These are phyloP conservation scores for Aspergillus fumigatiaffinis DNA, from an alignment of 2,329 filamentous ascomycete genomes.

Conservation along the genomic window DNA sequence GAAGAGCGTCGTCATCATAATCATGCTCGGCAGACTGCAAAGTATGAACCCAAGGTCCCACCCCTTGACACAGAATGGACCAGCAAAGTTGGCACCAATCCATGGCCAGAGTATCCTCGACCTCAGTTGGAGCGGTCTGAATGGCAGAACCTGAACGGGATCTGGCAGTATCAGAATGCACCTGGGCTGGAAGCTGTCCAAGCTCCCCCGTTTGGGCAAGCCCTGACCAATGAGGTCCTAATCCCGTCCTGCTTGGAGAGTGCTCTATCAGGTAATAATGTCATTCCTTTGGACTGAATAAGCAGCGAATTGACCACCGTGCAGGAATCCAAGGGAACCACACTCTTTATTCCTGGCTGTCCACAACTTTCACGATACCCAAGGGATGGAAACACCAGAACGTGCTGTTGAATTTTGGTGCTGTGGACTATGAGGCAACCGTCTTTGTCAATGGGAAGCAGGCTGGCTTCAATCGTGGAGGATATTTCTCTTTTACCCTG, in stretches of 20 bases:
- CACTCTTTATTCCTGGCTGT: conserved; percentile 46
- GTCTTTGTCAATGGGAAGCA: conserved; percentile 57
- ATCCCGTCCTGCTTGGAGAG: conserved; percentile 55
- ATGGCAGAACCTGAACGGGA: conserved; percentile 50
- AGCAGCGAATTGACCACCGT: not conserved
- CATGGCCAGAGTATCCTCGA: conserved; percentile 50
- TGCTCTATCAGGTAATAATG: conserved; percentile 45
- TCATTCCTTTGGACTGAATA: not conserved
- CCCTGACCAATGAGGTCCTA: conserved; percentile 44
- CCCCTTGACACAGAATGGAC: conserved; percentile 46
- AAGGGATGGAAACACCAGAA: conserved; percentile 39
- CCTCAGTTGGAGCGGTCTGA: conserved; percentile 44
- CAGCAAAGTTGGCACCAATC: conserved; percentile 43
- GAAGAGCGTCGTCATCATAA: not conserved
- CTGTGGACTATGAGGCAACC: conserved; percentile 50
- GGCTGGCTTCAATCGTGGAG: conserved; percentile 54
- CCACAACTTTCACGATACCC: conserved; percentile 48
- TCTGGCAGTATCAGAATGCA: conserved; percentile 46
- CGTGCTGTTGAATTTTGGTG: conserved; percentile 48
- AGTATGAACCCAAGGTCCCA: conserved; percentile 39
- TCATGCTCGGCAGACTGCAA: conserved; percentile 5
- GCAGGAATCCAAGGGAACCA: conserved; percentile 35
- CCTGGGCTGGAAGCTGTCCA: conserved; percentile 35
- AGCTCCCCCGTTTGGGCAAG: conserved; percentile 44
- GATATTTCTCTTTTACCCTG: conserved; percentile 59